Evolutionary conservation across 306 rosid genomes (phyloP).

Genomic region (Mucuna pruriens): DNA sequence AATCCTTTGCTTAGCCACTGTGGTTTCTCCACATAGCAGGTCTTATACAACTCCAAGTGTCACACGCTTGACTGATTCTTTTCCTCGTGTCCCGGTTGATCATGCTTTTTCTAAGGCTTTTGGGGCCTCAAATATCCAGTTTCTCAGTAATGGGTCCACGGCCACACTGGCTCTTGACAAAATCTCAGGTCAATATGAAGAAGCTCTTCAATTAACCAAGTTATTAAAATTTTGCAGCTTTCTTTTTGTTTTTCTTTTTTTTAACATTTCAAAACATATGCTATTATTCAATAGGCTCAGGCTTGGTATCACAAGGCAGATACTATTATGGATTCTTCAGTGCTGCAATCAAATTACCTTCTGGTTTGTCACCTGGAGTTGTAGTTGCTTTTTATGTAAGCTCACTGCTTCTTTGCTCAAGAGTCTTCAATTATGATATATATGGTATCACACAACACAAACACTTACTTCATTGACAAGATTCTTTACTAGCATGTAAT

Average conservation of each 20-base stretch:
- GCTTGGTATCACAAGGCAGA: slow-evolving; percentile 62
- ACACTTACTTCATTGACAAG: neutral
- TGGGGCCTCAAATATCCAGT: slow-evolving; percentile 70
- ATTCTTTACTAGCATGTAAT: slow-evolving; percentile 4
- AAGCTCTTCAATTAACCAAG: neutral
- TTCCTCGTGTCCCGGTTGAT: slow-evolving; percentile 65
- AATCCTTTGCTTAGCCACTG: slow-evolving; percentile 46
- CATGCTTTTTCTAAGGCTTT: slow-evolving; percentile 57
- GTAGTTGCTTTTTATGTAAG: slow-evolving; percentile 97
- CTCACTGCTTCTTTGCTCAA: neutral
- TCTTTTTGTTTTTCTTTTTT: neutral
- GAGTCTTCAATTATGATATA: neutral
- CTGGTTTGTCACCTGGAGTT: slow-evolving; percentile 89
- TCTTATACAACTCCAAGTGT: slow-evolving; percentile 66
- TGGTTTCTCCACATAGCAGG: slow-evolving; percentile 59
- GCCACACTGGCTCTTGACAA: slow-evolving; percentile 82
- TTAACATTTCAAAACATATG: neutral
- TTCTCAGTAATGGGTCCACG: slow-evolving; percentile 74
- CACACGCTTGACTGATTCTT: slow-evolving; percentile 65
- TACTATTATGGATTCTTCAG: slow-evolving; percentile 92
- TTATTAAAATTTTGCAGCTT: neutral
- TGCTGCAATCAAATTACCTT: slow-evolving; percentile 89
- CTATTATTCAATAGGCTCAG: slow-evolving; percentile 63
- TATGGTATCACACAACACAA: neutral
- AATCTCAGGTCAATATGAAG: slow-evolving; percentile 57